Base-by-base conservation (phyloP, 441 rosid species). In the Euphorbia neoarborescens region DNA sequence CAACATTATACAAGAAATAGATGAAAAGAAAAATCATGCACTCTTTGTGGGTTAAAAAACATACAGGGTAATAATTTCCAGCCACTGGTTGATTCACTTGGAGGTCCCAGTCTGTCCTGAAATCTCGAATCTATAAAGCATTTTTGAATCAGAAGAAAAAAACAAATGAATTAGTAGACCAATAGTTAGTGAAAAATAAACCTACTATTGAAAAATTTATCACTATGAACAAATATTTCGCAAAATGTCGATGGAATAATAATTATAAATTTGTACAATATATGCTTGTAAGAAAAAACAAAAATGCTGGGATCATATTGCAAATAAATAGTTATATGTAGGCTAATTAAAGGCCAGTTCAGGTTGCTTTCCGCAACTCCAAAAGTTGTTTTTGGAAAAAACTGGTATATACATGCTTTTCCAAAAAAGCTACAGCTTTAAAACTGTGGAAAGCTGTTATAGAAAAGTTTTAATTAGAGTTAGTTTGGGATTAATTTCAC, bases 51-150 rank as follows among this genome's bases (percentile, higher is more conserved):
- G 24, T 4, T 9, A 68, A 65, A 38, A 63, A 80, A 77, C 87
- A 78, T 88, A 90, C 98, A 30, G 97, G 98, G 77, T 93, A 93
- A 79, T 89, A 93, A 75, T 93, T 93, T 88, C 96, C 98, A 78
- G 96, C 92, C 37, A 87, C 76, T 20, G 96, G 97, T 82, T 90
- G 90, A 84, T 86, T 78, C 75, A 84, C 97, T 83, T 89, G 81
- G 70, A 93, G 87, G 72, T 88, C 81, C 98, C 97, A 93, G 76
- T 93, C 98, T 46, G 85, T 70, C 76, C 97, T 86, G 74, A 83
- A 84, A 75, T 93, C 92, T 76, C 92, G 88, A 85, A 93, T 77
- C 98, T 93, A 91, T 74, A 42, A 65, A 75, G 9, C 66, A 40
- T 34, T 54, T 62, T 51, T 38, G 68, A 38, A 68, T 3, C 6